phyloP scores from a whole-genome alignment of 345 rosid genomes.

The Aethionema arabicum region DNA sequence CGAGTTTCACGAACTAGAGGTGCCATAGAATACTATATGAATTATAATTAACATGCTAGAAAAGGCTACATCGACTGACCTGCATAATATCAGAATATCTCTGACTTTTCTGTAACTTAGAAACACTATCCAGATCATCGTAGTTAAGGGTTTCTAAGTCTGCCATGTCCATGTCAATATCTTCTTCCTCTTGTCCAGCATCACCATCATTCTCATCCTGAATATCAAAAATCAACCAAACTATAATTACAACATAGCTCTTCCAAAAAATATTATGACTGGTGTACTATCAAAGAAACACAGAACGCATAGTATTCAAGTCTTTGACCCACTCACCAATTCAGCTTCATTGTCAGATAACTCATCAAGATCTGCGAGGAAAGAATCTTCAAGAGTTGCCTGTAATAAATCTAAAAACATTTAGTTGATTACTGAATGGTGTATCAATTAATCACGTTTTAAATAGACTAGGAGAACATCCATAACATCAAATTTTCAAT shows the following conservation, averaged over 20 bases:
- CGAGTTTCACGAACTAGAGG: too few species aligned
- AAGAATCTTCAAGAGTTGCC: constrained; percentile 93
- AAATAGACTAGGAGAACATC: too few species aligned
- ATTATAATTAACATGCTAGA: neutral
- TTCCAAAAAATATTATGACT: neutral
- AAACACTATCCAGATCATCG: constrained; percentile 80
- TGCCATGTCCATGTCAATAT: constrained; percentile 72
- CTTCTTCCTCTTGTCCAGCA: constrained; percentile 66
- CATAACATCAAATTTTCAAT: too few species aligned
- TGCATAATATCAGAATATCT: constrained; percentile 79
- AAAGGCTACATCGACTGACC: constrained; percentile 41
- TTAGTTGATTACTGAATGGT: too few species aligned
- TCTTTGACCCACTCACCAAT: constrained; percentile 41
- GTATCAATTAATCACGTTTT: too few species aligned
- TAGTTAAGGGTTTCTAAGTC: constrained; percentile 78
- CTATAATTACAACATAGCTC: constrained; percentile 11
- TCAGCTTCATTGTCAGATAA: constrained; percentile 90
- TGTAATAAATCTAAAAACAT: constrained; percentile 30
- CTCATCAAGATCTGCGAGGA: constrained; percentile 94
- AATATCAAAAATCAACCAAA: constrained; percentile 1
- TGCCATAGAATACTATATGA: too few species aligned
- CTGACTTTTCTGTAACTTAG: constrained; percentile 79
- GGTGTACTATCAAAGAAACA: neutral
- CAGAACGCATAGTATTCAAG: neutral
- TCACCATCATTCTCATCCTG: constrained; percentile 78